Evolutionary conservation across 371 early-diverging fungal species (phyloP).

Genomic region (Lichtheimia corymbifera): DNA sequence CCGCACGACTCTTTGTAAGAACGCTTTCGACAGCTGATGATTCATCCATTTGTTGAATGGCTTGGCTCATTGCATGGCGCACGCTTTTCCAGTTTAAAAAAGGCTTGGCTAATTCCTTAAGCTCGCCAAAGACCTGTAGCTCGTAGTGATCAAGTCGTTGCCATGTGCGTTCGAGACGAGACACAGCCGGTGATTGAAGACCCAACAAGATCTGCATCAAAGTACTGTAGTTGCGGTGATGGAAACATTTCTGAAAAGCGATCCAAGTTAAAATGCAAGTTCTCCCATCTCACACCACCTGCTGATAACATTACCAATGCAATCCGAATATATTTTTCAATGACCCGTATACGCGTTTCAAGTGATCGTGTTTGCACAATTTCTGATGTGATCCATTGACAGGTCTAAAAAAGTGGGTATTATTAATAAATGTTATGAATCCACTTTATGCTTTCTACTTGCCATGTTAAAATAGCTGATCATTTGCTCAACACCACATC

Average conservation of each 20-base stretch:
- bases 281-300: not conserved
- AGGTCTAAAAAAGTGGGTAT: conserved; percentile 28
- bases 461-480: conserved; percentile 48
- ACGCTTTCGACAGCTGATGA: conserved; percentile 46
- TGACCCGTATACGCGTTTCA: conserved; percentile 35
- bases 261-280: not conserved
- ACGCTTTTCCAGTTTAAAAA: conserved; percentile 62
- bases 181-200: conserved; percentile 53
- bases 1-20: conserved; percentile 26
- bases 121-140: conserved; percentile 47
- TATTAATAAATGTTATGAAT: not conserved
- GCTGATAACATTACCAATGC: conserved; percentile 32
- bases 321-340: conserved; percentile 53
- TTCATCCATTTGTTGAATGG: conserved; percentile 41
- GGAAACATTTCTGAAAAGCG: conserved; percentile 54
- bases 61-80: conserved; percentile 55
- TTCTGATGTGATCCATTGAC: conserved; percentile 55
- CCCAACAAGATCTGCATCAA: conserved; percentile 62
- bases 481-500: conserved; percentile 32
- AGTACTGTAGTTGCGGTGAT: conserved; percentile 61
- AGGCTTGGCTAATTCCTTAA: conserved; percentile 59
- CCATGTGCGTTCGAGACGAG: conserved; percentile 57
- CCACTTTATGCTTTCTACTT: not conserved
- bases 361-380: conserved; percentile 34
- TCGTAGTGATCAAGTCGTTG: conserved; percentile 48